phyloP scores from a whole-genome alignment of 1,139 yeast genomes.

The Blastobotrys raffinosifermentans region DNA sequence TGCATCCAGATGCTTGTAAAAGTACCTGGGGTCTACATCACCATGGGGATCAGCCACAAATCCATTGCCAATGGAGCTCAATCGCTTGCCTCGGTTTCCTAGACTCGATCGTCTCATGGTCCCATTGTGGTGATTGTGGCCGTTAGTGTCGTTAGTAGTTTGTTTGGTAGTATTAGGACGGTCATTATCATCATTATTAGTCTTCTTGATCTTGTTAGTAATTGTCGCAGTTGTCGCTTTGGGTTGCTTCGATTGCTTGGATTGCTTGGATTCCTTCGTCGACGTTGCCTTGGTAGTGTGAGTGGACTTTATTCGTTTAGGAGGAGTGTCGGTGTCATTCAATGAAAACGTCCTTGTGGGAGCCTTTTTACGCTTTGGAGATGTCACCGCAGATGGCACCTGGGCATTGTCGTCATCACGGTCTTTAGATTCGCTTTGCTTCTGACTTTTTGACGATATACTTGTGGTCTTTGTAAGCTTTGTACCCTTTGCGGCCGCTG shows the following conservation, averaged over 20 bases:
- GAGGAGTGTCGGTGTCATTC: too few relatives aligned
- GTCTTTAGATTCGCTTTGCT: background rate
- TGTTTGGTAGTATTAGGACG: slow-evolving; percentile 5
- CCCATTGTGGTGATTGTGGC: slow-evolving; percentile 11
- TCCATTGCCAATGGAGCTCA: slow-evolving; percentile 73
- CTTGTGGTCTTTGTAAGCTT: slow-evolving; percentile 5
- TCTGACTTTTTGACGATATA: background rate
- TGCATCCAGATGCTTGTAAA: slow-evolving; percentile 56
- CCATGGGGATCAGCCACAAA: slow-evolving; percentile 62
- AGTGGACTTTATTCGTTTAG: slow-evolving; percentile 3
- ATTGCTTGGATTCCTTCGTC: background rate
- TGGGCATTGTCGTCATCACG: slow-evolving; percentile 1
- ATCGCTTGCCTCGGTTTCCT: slow-evolving; percentile 56
- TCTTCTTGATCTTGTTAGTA: slow-evolving; percentile 14
- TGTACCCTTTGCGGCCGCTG: background rate
- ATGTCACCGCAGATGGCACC: background rate
- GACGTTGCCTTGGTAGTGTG: slow-evolving; percentile 4
- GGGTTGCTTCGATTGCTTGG: slow-evolving; percentile 1
- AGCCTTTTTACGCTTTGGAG: background rate
- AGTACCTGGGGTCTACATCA: slow-evolving; percentile 51
- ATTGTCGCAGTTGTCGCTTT: slow-evolving; percentile 5
- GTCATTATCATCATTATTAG: slow-evolving; percentile 19
- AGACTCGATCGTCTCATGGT: slow-evolving; percentile 26
- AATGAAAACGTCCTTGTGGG: too few relatives aligned
- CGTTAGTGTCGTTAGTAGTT: slow-evolving; percentile 6